These are phyloP conservation scores for Crucibulum laeve DNA, from an alignment of 768 basidiomycete species.

Conservation along the genomic window DNA sequence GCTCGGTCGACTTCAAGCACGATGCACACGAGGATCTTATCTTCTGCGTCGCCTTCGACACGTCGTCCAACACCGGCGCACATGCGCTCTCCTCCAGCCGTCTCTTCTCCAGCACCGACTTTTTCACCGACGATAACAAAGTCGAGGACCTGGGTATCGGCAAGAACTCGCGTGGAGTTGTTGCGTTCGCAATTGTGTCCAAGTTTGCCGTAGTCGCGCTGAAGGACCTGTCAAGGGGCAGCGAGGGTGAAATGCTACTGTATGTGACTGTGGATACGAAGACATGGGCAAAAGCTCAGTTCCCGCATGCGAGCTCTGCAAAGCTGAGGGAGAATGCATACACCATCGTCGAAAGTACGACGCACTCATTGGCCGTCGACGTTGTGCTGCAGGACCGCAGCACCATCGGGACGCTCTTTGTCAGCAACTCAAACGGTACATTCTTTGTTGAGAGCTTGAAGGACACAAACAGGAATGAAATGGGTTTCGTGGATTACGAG, in stretches of 20 bases:
- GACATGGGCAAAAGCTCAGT: constrained; percentile 84
- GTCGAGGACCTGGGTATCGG: constrained; percentile 85
- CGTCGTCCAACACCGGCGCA: constrained; percentile 39
- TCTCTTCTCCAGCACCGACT: constrained; percentile 83
- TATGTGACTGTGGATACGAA: constrained; percentile 84
- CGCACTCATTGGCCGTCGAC: constrained; percentile 92
- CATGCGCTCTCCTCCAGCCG: constrained; percentile 58
- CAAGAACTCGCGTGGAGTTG: constrained; percentile 82
- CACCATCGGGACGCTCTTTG: constrained; percentile 85
- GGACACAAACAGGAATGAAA: constrained; percentile 87
- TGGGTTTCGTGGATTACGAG: constrained; percentile 94
- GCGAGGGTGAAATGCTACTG: constrained; percentile 70
- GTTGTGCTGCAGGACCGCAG: constrained; percentile 71
- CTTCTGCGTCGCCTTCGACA: constrained; percentile 88
- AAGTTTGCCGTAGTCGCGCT: constrained; percentile 92
- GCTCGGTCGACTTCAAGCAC: constrained; percentile 77
- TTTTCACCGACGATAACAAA: constrained; percentile 60
- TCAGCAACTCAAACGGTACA: constrained; percentile 94
- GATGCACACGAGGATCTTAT: constrained; percentile 71
- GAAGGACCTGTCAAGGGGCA: constrained; percentile 55
- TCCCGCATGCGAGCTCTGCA: constrained; percentile 85
- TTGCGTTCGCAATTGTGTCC: constrained; percentile 88
- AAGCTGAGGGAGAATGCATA: constrained; percentile 88
- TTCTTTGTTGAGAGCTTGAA: constrained; percentile 89
- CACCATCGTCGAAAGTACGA: constrained; percentile 92